Base-by-base conservation (phyloP, 805 yeast species). In the Yamadazyma sp. region DNA sequence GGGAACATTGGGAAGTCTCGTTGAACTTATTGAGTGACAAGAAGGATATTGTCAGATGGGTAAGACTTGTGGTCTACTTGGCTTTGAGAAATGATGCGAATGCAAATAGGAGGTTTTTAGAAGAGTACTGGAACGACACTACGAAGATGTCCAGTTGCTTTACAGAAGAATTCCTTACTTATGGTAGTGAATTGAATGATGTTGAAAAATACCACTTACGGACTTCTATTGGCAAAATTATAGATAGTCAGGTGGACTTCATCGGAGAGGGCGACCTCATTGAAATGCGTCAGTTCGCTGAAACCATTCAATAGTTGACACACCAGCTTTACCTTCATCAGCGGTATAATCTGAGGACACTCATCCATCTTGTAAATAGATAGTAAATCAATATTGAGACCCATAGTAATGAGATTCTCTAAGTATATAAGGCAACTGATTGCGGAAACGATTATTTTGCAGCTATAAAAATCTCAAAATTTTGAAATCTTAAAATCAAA, bases 1-100 rank as follows among this genome's bases (percentile, higher is more conserved):
- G 74, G 74, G 38, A 41, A 7, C 53, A 60, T 32, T 68, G 73
- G 73, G 55, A 66, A 12, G 34, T 37, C 1, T 53, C 15, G 35
- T 43, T 37, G 45, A 47, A 25, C 38, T 48, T 15, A 30, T 41
- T 25, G 28, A 37, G 23, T n/a, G 33, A 37, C 3, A 18, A 38
- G 28, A 18, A 9, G 32, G 38, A 28, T 26, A 11, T 28, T 5
- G 28, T 23, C 11, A 42, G 44, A 18, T 67, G 70, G 70, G 61
- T 64, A 8, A 50, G 67, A 20, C 50, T 68, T 6, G 48, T 51
- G 6, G 62, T 61, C 5, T 68, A 55, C 41, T 52, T 68, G 16
- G 57, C 64, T 1, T 40, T 54, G 26, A 46, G 62, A 10, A 46
- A 52, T 32, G 55, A 62, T 38, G 35, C 36, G n/a, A 30, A 44